Conservation (phyloP, 345 rosid species). For the Garcia nutans region DNA sequence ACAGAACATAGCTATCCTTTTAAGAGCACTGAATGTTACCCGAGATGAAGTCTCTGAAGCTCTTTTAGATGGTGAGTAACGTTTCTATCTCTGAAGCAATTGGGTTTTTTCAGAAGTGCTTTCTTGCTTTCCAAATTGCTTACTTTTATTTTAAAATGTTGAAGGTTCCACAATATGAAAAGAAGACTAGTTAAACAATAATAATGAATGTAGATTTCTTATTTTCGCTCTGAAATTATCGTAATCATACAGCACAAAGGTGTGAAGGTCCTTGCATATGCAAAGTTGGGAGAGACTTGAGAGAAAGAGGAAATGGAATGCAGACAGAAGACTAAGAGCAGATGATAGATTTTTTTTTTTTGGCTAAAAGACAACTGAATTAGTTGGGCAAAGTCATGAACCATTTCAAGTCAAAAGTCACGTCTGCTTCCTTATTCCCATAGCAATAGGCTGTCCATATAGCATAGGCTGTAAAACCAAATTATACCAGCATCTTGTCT, state of each 20-base stretch:
- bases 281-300: background rate
- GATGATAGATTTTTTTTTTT: background rate
- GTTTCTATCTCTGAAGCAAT: slow-evolving; percentile 8
- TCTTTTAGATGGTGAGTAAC: slow-evolving; percentile 79
- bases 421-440: background rate
- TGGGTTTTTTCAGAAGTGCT: background rate
- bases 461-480: background rate
- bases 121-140: background rate
- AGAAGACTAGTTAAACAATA: background rate
- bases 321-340: background rate
- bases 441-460: background rate
- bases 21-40: slow-evolving; percentile 91
- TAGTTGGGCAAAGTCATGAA: background rate
- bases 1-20: slow-evolving; percentile 90
- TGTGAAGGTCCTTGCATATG: background rate
- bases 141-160: background rate
- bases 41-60: slow-evolving; percentile 95
- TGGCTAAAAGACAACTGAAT: background rate
- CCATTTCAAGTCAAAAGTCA: background rate
- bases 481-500: background rate
- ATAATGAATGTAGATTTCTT: background rate
- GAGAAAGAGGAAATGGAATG: background rate
- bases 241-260: background rate
- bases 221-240: background rate
- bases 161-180: background rate